These are phyloP conservation scores for Fusarium subtropicale DNA, from an alignment of 2,329 filamentous ascomycete species.

Conservation along the genomic window DNA sequence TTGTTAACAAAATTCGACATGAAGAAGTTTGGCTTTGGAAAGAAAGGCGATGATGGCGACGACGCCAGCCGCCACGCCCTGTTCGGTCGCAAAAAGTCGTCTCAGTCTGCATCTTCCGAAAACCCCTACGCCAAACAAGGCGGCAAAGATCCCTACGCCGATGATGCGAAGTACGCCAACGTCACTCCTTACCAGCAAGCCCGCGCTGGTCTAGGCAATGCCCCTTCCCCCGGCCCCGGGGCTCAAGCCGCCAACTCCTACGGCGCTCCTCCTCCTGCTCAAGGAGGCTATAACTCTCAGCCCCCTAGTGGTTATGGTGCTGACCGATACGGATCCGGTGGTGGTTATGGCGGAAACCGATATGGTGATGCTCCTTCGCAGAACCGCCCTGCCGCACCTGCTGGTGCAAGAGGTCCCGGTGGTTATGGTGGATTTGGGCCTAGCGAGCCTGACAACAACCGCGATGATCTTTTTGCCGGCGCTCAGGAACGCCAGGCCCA, in stretches of 20 bases:
- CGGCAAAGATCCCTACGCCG: constrained; percentile 65
- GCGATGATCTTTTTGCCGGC: constrained; percentile 72
- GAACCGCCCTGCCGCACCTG: constrained; percentile 55
- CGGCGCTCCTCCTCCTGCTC: constrained; percentile 37
- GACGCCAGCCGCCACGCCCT: constrained; percentile 62
- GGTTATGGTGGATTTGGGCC: constrained; percentile 72
- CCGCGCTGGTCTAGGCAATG: constrained; percentile 51
- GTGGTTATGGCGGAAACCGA: constrained; percentile 65
- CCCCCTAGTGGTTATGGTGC: constrained; percentile 61
- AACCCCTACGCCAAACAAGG: constrained; percentile 70
- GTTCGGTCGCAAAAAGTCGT: constrained; percentile 66
- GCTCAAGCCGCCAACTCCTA: constrained; percentile 39
- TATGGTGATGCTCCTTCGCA: constrained; percentile 65
- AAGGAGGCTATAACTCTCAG: constrained; percentile 41
- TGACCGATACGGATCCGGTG: constrained; percentile 61
- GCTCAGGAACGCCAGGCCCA: constrained; percentile 63
- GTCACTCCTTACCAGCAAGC: constrained; percentile 61
- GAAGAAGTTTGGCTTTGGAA: constrained; percentile 71
- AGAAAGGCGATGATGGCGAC: constrained; percentile 64
- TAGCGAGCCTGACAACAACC: constrained; percentile 62
- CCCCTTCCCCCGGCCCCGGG: constrained; percentile 52
- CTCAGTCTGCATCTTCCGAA: constrained; percentile 57
- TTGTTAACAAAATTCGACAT: constrained; percentile 51
- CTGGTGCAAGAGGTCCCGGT: constrained; percentile 60
- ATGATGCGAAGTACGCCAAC: constrained; percentile 59